Conservation (phyloP, 495 filamentous ascomycete genomes). For the Trichocladium antarcticum region DNA sequence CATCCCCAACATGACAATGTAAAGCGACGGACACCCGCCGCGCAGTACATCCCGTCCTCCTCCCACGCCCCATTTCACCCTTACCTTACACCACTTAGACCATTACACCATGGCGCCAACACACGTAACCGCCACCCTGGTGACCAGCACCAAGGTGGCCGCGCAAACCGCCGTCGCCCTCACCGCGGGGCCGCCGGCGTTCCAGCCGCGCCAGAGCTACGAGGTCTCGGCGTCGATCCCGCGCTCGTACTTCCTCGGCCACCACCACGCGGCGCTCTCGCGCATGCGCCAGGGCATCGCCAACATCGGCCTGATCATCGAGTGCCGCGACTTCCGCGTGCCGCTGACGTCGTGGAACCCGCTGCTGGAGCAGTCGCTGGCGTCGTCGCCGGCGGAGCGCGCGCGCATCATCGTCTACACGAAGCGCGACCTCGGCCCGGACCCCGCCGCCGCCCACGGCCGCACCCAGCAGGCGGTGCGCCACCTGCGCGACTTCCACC, state of each 20-base stretch:
- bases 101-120: slow-evolving; percentile 9
- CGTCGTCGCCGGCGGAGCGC: slow-evolving; percentile 36
- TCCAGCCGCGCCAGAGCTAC: slow-evolving; percentile 64
- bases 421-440: slow-evolving; percentile 62
- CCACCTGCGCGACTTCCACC: slow-evolving; percentile 20
- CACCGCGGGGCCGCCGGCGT: slow-evolving; percentile 31
- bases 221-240: slow-evolving; percentile 53
- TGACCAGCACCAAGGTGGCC: slow-evolving; percentile 1
- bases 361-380: slow-evolving; percentile 69
- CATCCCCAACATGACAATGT: too few relatives aligned
- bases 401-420: slow-evolving; percentile 82
- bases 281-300: slow-evolving; percentile 79
- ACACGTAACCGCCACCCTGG: too few relatives aligned
- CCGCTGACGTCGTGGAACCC: slow-evolving; percentile 85
- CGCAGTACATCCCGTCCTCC: too few relatives aligned
- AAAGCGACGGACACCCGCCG: too few relatives aligned
- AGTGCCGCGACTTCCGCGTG: slow-evolving; percentile 88
- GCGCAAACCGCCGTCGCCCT: slow-evolving; percentile 15
- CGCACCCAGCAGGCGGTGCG: background rate
- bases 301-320: slow-evolving; percentile 76
- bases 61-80: too few relatives aligned
- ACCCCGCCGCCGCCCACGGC: background rate
- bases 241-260: slow-evolving; percentile 92
- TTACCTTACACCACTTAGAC: too few relatives aligned
- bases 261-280: slow-evolving; percentile 71